Evolutionary conservation across 2,329 filamentous ascomycete species (phyloP).

Genomic region (Hypoxylon sp.): DNA sequence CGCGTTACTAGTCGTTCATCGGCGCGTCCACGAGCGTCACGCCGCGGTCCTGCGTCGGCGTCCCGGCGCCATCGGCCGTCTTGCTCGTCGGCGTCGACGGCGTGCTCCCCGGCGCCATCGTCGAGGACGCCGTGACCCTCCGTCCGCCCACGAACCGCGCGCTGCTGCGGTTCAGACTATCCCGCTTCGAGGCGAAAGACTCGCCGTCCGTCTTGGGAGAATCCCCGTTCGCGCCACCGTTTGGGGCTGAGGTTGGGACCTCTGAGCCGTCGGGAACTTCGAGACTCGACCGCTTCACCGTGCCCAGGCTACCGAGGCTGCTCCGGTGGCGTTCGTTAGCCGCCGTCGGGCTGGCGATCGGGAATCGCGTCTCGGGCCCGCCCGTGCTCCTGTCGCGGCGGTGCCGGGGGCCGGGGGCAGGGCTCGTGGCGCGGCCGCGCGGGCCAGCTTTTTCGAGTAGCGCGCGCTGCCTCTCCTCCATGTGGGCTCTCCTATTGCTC

Average conservation of each 20-base stretch:
- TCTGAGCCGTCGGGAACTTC: constrained; percentile 79
- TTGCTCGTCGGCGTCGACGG: constrained; percentile 47
- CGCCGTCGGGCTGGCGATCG: constrained; percentile 75
- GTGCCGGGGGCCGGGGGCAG: constrained; percentile 73
- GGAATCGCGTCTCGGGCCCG: constrained; percentile 83
- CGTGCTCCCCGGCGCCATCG: constrained; percentile 46
- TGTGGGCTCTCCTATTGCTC: constrained; percentile 90
- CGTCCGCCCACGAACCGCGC: constrained; percentile 65
- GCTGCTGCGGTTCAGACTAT: constrained; percentile 69
- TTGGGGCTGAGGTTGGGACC: constrained; percentile 55
- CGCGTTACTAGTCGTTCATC: constrained; percentile 60
- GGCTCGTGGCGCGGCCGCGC: constrained; percentile 80
- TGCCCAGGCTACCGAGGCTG: constrained; percentile 56
- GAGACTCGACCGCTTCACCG: constrained; percentile 74
- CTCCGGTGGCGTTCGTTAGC: constrained; percentile 64
- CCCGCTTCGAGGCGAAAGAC: constrained; percentile 51
- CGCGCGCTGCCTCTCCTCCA: constrained; percentile 91
- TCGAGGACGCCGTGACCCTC: constrained; percentile 55
- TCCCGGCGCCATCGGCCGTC: constrained; percentile 35
- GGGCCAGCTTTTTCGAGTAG: constrained; percentile 73
- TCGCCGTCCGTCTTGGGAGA: constrained; percentile 50
- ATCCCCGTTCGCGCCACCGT: constrained; percentile 58
- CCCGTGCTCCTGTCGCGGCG: constrained; percentile 83
- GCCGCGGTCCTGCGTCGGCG: constrained; percentile 53
- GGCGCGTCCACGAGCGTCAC: constrained; percentile 65